A percentile compares a stretch with the other conserved stretches of the same genome.
Evolutionary conservation across 176 grass and related monocot genomes (phyloP).

Genomic region (Bonia amplexicaulis): DNA sequence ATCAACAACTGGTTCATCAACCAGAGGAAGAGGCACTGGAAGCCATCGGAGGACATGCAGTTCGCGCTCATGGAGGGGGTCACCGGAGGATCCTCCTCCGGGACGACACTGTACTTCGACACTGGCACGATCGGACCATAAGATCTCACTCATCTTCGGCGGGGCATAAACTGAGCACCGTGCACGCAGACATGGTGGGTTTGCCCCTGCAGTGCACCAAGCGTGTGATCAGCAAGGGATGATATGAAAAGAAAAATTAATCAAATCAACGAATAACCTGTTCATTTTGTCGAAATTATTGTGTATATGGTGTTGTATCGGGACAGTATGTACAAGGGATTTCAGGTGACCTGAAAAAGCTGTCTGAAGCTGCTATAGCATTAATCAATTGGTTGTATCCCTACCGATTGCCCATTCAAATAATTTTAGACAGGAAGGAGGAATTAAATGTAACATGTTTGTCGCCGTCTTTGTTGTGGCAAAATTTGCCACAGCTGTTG

Average conservation of each 20-base stretch:
- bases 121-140: conserved; percentile 67
- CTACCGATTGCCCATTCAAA: not conserved
- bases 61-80: conserved; percentile 82
- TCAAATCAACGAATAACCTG: conserved; percentile 2
- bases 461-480: not conserved
- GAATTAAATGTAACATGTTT: not conserved
- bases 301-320: conserved; percentile 39
- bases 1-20: conserved; percentile 99
- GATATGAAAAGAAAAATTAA: not conserved
- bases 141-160: not conserved
- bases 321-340: not conserved
- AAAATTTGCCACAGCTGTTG: conserved; percentile 15
- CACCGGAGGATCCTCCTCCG: conserved; percentile 42
- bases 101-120: conserved; percentile 80
- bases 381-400: not conserved
- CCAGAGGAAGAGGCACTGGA: conserved; percentile 95
- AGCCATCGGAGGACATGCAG: conserved; percentile 86
- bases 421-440: not conserved
- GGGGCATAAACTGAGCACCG: not conserved
- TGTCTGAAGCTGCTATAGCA: not conserved
- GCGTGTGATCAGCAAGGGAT: not conserved
- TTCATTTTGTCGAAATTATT: conserved; percentile 17
- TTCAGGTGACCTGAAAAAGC: conserved; percentile 26
- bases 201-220: not conserved
- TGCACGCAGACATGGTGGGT: not conserved